Base-by-base conservation (phyloP, 345 rosid genomes). In the Fremontodendron californicum region DNA sequence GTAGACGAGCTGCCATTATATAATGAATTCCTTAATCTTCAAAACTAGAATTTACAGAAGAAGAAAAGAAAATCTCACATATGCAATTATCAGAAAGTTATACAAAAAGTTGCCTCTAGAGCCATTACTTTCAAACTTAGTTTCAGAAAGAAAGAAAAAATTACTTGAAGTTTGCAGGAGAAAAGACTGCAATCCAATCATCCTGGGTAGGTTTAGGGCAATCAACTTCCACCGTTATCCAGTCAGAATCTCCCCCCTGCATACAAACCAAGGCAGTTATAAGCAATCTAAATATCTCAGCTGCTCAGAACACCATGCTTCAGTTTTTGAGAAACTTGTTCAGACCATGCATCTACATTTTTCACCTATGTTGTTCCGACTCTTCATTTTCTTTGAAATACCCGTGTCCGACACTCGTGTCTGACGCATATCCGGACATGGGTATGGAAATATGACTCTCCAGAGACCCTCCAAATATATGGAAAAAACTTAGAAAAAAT, bases 161-260 rank as follows among this genome's bases (percentile, higher is more conserved):
- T 37, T 55, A 73, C 66, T 73, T 40, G 76, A 73, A 73, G 25
- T 54, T 73, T 4, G 76, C 76, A 1, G 76, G 76, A 39, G 76
- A 73, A 57, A 73, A 73, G 21, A 73, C 66, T 55, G 65, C 76
- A 73, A 73, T n/a, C 76, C 76, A 73, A 73, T 73, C 65, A 73
- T 73, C 76, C 13, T 6, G n/a, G 9, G 76, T 37, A 39, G 76
- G 65, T 6, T 35, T n/a, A 29, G 76, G 65, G 27, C 43, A 23
- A 18, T n/a, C 35, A 6, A 73, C 33, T 16, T 58, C 33, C 49
- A 73, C 76, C 1, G 48, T 73, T 21, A 73, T 29, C 65, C 76
- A 55, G 0, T 39, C 42, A 23, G 76, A 55, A 73, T 73, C 76
- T 51, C 15, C 65, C 19, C 76, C 66, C 76, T 73, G 48, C 16